phyloP scores from a whole-genome alignment of 805 yeast species.

The Ogataea trehalophila region DNA sequence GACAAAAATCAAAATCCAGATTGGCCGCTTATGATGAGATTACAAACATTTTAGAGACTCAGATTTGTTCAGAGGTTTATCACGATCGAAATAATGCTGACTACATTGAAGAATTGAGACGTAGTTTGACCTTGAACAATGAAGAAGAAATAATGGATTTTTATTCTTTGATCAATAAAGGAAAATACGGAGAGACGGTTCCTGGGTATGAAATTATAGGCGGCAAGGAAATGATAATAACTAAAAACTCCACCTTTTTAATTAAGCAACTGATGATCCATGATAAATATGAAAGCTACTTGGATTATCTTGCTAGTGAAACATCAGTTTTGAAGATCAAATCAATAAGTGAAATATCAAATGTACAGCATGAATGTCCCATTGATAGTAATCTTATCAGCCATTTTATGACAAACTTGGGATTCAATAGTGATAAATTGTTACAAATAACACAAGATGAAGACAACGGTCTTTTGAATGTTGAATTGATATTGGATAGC shows the following conservation, averaged over 20 bases:
- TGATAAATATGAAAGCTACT: conserved; percentile 1
- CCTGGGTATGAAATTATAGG: neutral
- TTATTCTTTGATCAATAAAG: conserved; percentile 8
- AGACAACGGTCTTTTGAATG: neutral
- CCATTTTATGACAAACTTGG: conserved; percentile 5
- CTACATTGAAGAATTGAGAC: conserved; percentile 11
- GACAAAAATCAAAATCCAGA: conserved; percentile 2
- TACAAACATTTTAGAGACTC: conserved; percentile 2
- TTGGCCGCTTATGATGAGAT: conserved; percentile 4
- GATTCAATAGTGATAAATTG: conserved; percentile 1
- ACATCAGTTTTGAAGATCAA: neutral
- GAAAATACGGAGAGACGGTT: conserved; percentile 2
- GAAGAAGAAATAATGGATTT: conserved; percentile 12
- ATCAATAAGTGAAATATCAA: neutral
- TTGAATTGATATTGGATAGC: conserved; percentile 6
- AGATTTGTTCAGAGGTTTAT: conserved; percentile 4
- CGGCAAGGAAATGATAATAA: conserved; percentile 2
- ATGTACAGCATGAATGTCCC: neutral
- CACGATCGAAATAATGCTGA: conserved; percentile 4
- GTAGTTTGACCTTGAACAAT: conserved; percentile 5
- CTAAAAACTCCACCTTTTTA: neutral
- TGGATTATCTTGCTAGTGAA: conserved; percentile 3
- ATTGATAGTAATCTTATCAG: neutral
- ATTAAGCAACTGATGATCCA: neutral
- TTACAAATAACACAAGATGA: neutral